Evolutionary conservation across 176 grass and related monocot species (phyloP).

Genomic region (Alopecurus myosuroides): DNA sequence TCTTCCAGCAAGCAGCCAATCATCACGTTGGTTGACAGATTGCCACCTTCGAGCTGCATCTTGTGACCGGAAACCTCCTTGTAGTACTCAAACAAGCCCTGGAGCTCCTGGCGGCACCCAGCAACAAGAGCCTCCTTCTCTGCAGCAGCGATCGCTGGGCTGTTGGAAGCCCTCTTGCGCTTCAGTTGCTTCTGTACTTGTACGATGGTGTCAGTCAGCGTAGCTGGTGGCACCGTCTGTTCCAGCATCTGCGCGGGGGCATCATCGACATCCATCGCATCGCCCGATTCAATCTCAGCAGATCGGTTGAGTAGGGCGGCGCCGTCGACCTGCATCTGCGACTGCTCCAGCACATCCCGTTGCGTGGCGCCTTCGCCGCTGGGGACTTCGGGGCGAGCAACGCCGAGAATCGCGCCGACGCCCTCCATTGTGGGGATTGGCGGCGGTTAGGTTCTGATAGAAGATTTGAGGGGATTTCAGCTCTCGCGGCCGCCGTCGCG

Average conservation of each 20-base stretch:
- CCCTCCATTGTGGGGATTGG: conserved; percentile 21
- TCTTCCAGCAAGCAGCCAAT: conserved; percentile 76
- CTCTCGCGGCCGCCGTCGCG: neutral
- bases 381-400: neutral
- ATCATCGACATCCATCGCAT: conserved; percentile 44
- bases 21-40: conserved; percentile 39
- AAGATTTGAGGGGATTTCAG: neutral
- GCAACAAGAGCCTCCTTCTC: conserved; percentile 44
- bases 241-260: neutral
- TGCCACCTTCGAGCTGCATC: conserved; percentile 15
- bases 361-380: too few species aligned
- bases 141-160: conserved; percentile 23
- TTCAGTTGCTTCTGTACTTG: conserved; percentile 83
- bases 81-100: conserved; percentile 42
- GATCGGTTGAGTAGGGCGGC: too few species aligned
- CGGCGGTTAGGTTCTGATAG: neutral
- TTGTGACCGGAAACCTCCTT: conserved; percentile 47
- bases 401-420: conserved; percentile 5
- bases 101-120: conserved; percentile 43
- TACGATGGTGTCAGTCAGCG: neutral
- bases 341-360: too few species aligned
- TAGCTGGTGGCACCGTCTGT: neutral
- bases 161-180: conserved; percentile 57
- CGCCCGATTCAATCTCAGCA: too few species aligned
- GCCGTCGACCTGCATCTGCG: too few species aligned